Conservation (phyloP, 805 yeast genomes). For the Saccharomycopsis olivae region DNA sequence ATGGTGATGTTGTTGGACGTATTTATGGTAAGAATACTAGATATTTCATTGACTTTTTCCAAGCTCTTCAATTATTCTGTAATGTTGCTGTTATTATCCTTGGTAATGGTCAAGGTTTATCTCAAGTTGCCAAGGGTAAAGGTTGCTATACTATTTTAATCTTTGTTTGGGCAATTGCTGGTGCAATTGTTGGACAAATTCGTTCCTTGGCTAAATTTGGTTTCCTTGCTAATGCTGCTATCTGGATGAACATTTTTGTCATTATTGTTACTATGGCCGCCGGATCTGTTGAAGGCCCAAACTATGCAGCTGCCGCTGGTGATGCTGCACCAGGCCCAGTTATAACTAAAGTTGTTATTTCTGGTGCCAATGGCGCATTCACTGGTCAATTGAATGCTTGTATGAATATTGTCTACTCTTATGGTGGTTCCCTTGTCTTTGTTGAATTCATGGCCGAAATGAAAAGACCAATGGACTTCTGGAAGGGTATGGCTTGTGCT, state of each 20-base stretch:
- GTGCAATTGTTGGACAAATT: conserved; percentile 34
- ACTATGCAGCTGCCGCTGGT: conserved; percentile 24
- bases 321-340: conserved; percentile 21
- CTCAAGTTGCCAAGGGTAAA: conserved; percentile 28
- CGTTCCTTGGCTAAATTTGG: conserved; percentile 30
- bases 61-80: conserved; percentile 32
- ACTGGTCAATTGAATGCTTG: conserved; percentile 28
- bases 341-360: conserved; percentile 21
- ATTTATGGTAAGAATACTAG: conserved; percentile 28
- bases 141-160: conserved; percentile 33
- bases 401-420: conserved; percentile 37
- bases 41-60: conserved; percentile 27
- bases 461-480: conserved; percentile 37
- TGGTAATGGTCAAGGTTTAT: conserved; percentile 32
- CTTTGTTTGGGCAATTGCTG: conserved; percentile 33
- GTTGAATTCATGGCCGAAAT: conserved; percentile 39
- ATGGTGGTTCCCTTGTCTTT: conserved; percentile 42
- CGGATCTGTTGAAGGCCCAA: conserved; percentile 27
- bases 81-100: conserved; percentile 34
- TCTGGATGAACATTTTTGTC: conserved; percentile 36
- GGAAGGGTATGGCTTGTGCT: conserved; percentile 36
- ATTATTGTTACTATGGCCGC: conserved; percentile 35
- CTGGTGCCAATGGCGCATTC: conserved; percentile 20
- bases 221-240: conserved; percentile 33
- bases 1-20: conserved; percentile 33